Base-by-base conservation (phyloP, 345 rosid species). In the Salix udensis region DNA sequence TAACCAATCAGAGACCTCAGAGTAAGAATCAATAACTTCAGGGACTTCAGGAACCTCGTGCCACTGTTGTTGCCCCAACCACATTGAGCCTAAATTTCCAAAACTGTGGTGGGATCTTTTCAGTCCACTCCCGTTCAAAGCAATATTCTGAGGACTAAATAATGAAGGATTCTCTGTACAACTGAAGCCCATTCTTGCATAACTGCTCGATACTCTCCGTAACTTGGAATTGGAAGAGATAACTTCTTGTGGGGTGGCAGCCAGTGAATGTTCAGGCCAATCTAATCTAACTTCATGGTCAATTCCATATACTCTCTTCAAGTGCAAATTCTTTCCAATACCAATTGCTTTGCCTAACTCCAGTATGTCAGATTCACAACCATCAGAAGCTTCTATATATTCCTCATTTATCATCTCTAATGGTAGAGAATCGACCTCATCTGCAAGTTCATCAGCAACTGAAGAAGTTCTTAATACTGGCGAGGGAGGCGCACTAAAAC, bases 401-500 rank as follows among this genome's bases (percentile, higher is more conserved):
- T 87, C 86, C 55, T 88, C 79, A 8, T 79, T 80, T 44, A 85
- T 76, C 58, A 83, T 77, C 67, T 86, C 92, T 46, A 91, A 44
- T 16, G 87, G 83, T 30, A 84, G 80, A 82, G 76, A 87, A 23
- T 83, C 87, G 10, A 76, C 86, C 71, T 78, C 87, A 58, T 85
- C 92, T 68, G 82, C 91, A 71, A 91, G 88, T 67, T 80, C 92
- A 83, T 92, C 92, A 55, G 90, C 85, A 80, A 83, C 94, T 18
- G 94, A 88, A 73, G 96, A 94, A 46, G 91, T 88, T 73, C 93
- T 86, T 67, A 89, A 67, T n/a, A 84, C 87, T 4, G 98, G 97
- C 79, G 99, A 94, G 67, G 98, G 91, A 1, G 99, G 99, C 37
- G 96, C 98, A 62, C 98, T 96, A 40, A 76, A 83, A 89, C 86